phyloP scores from a whole-genome alignment of 2,329 filamentous ascomycete genomes.

The Chrysoporthe austroafricana region DNA sequence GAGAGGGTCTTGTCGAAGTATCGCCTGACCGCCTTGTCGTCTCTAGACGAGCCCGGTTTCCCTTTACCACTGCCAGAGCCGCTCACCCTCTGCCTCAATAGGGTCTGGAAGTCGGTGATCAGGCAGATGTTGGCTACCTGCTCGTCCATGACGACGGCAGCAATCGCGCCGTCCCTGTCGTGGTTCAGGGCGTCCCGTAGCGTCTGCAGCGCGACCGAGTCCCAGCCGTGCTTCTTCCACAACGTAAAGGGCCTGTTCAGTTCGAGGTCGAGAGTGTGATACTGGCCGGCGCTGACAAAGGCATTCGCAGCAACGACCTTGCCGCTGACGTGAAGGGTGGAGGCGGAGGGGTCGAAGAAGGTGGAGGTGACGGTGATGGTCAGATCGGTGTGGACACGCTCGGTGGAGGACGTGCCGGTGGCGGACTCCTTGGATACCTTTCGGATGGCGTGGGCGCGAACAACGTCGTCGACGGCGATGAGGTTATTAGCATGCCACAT shows the following conservation, averaged over 20 bases:
- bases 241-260: conserved; percentile 85
- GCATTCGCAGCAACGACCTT: conserved; percentile 57
- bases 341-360: conserved; percentile 61
- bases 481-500: conserved; percentile 67
- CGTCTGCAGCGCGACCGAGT: conserved; percentile 80
- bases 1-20: conserved; percentile 81
- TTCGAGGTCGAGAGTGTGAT: conserved; percentile 77
- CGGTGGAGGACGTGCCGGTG: conserved; percentile 51
- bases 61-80: conserved; percentile 69
- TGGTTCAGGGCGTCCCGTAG: conserved; percentile 79
- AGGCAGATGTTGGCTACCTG: conserved; percentile 81
- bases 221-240: conserved; percentile 86
- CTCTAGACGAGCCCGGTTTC: conserved; percentile 64
- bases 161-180: conserved; percentile 79
- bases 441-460: conserved; percentile 59
- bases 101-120: conserved; percentile 78
- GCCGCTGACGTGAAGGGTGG: conserved; percentile 60
- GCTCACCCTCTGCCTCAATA: conserved; percentile 73
- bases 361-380: conserved; percentile 60
- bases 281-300: conserved; percentile 56
- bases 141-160: conserved; percentile 93
- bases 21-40: conserved; percentile 70
- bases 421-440: conserved; percentile 54
- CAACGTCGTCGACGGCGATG: conserved; percentile 55
- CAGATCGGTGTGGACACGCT: conserved; percentile 62